A percentile compares a stretch with the other conserved stretches of the same genome.
Conservation (phyloP, 768 basidiomycete genomes). For the Termitomyces bulborhizus region DNA sequence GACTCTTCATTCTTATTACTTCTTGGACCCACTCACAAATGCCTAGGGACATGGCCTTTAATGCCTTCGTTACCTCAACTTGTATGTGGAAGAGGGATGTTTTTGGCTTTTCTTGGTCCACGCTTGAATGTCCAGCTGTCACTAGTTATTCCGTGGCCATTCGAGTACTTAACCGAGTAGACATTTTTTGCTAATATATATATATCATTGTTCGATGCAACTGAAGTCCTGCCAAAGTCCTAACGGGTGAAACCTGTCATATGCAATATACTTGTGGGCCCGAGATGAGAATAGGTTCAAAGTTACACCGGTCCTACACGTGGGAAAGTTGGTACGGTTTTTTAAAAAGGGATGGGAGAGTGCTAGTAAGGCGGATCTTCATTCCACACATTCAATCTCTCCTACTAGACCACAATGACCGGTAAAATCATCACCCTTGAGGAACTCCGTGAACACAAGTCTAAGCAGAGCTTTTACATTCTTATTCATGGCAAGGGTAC, state of each 20-base stretch:
- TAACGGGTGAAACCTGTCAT: too few relatives aligned
- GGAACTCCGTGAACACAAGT: slow-evolving; percentile 71
- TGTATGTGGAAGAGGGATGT: slow-evolving; percentile 61
- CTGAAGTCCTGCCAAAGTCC: too few relatives aligned
- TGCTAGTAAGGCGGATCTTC: slow-evolving; percentile 20
- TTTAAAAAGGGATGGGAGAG: slow-evolving; percentile 20
- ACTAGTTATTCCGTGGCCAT: slow-evolving; percentile 43
- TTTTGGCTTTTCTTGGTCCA: slow-evolving; percentile 50
- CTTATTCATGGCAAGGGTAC: slow-evolving; percentile 83
- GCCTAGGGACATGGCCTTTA: slow-evolving; percentile 71
- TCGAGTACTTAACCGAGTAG: slow-evolving; percentile 74
- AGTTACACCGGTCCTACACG: slow-evolving; percentile 12
- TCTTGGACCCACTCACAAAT: slow-evolving; percentile 49
- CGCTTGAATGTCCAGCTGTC: slow-evolving; percentile 63
- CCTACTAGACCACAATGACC: slow-evolving; percentile 25
- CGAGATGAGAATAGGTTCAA: too few relatives aligned
- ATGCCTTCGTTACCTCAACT: slow-evolving; percentile 79
- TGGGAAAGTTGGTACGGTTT: slow-evolving; percentile 22
- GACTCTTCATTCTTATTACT: slow-evolving; percentile 6
- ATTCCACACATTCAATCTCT: slow-evolving; percentile 14
- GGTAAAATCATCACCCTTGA: slow-evolving; percentile 60
- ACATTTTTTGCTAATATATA: slow-evolving; percentile 23
- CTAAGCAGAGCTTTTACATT: slow-evolving; percentile 73
- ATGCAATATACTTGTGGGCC: too few relatives aligned
- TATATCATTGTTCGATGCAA: background rate